phyloP scores from a whole-genome alignment of 164 flowering plant species.

The Piper longum region DNA sequence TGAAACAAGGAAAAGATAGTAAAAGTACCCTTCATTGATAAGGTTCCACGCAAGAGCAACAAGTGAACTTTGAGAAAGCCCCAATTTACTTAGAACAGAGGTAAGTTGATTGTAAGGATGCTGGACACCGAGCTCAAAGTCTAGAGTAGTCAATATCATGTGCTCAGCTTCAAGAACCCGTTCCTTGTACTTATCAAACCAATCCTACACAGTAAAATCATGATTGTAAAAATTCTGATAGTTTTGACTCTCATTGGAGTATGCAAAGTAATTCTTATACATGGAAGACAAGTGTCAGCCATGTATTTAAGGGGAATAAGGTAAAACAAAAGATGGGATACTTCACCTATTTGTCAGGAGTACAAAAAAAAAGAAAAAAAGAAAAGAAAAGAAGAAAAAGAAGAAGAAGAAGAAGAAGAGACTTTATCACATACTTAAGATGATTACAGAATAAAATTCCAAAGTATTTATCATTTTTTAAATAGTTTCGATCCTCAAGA shows the following conservation, averaged over 20 bases:
- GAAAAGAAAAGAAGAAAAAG: not conserved
- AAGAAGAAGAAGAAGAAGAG: not conserved
- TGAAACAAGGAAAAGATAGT: not conserved
- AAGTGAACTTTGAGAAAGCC: constrained; percentile 62
- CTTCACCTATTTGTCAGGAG: too few relatives aligned
- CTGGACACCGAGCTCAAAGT: constrained; percentile 86
- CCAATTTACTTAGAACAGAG: constrained; percentile 65
- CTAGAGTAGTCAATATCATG: constrained; percentile 71
- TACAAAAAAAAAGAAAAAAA: not conserved
- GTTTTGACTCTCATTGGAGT: not conserved
- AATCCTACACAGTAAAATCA: constrained; percentile 42
- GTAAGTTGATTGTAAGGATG: constrained; percentile 86
- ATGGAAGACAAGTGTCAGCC: too few relatives aligned
- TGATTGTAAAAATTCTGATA: not conserved
- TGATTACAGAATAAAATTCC: not conserved
- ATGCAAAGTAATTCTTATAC: too few relatives aligned
- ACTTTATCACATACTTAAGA: not conserved
- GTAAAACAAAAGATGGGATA: too few relatives aligned
- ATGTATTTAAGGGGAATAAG: too few relatives aligned
- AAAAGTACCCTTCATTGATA: constrained; percentile 90
- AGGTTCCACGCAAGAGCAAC: constrained; percentile 67
- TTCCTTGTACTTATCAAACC: constrained; percentile 91
- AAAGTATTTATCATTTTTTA: too few relatives aligned
- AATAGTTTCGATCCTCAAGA: not conserved
- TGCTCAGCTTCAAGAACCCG: constrained; percentile 78